Conservation (phyloP, 2,329 filamentous ascomycete genomes). For the Oidium heveae region DNA sequence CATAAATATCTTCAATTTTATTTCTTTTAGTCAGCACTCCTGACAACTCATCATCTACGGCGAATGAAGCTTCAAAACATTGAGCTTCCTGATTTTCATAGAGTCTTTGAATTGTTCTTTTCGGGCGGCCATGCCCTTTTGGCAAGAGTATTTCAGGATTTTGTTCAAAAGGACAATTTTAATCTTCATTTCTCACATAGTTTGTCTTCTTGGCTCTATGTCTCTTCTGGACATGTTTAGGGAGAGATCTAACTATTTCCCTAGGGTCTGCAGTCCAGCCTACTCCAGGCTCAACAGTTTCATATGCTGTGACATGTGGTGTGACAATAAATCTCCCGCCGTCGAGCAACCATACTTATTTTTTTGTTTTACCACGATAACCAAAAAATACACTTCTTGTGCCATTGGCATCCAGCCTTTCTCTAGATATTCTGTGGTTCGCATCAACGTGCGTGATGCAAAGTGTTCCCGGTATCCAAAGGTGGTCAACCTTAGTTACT, state of each 20-base stretch:
- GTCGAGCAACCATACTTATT: background rate
- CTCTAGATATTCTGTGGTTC: background rate
- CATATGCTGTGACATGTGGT: too few relatives aligned
- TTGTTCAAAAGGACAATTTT: background rate
- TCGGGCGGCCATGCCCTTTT: background rate
- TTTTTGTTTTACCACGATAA: background rate
- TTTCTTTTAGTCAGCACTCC: background rate
- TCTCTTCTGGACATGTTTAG: background rate
- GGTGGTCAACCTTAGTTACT: too few relatives aligned
- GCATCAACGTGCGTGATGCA: background rate
- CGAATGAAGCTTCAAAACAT: background rate
- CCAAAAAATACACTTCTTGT: background rate
- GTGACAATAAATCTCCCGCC: background rate
- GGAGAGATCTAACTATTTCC: background rate
- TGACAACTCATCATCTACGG: background rate
- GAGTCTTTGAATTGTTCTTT: background rate
- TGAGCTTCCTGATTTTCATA: background rate
- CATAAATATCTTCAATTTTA: background rate
- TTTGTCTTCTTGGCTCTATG: background rate
- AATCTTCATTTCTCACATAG: background rate
- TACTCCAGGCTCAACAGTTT: background rate
- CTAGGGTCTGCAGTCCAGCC: background rate
- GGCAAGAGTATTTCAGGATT: background rate
- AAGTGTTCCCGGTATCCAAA: too few relatives aligned
- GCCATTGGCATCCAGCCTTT: background rate